A percentile compares a stretch with the other conserved stretches of the same genome.
phyloP scores from a whole-genome alignment of 2,329 filamentous ascomycete species.

The Alternaria brassicicola region DNA sequence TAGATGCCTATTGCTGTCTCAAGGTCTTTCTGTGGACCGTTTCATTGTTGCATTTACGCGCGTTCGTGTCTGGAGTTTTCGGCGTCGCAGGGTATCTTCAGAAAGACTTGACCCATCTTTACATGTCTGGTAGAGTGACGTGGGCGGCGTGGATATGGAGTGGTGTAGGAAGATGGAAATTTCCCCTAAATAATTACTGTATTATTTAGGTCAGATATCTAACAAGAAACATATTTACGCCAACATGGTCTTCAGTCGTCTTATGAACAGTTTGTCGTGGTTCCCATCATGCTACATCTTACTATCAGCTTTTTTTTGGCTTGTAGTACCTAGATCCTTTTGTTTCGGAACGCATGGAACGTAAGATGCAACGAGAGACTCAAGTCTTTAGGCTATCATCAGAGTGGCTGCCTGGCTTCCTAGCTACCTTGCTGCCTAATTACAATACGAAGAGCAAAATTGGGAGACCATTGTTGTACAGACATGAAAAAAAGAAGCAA shows the following conservation, averaged over 20 bases:
- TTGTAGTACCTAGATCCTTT: neutral
- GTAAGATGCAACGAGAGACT: neutral
- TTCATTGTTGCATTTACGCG: slow-evolving; percentile 6
- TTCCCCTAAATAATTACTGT: neutral
- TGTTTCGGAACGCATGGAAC: too few species aligned
- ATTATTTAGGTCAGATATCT: slow-evolving; percentile 3
- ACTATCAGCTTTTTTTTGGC: neutral
- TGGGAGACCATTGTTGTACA: neutral
- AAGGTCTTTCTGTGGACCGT: neutral
- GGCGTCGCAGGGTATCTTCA: neutral
- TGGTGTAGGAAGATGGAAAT: neutral
- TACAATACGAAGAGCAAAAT: slow-evolving; percentile 9
- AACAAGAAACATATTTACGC: neutral
- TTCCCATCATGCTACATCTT: neutral
- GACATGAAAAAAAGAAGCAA: neutral
- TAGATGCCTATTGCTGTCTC: slow-evolving; percentile 36
- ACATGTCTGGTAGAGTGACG: neutral
- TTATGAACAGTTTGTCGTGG: neutral
- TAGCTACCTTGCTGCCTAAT: slow-evolving; percentile 1
- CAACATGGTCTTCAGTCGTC: neutral
- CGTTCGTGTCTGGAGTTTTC: slow-evolving; percentile 10
- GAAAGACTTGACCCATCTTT: neutral
- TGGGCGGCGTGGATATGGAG: neutral
- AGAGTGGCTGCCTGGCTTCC: neutral
- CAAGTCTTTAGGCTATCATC: neutral